Evolutionary conservation across 2,329 filamentous ascomycete species (phyloP), one percentile per base, ranked within the genome.

Genomic region (Penicillium sp.): DNA sequence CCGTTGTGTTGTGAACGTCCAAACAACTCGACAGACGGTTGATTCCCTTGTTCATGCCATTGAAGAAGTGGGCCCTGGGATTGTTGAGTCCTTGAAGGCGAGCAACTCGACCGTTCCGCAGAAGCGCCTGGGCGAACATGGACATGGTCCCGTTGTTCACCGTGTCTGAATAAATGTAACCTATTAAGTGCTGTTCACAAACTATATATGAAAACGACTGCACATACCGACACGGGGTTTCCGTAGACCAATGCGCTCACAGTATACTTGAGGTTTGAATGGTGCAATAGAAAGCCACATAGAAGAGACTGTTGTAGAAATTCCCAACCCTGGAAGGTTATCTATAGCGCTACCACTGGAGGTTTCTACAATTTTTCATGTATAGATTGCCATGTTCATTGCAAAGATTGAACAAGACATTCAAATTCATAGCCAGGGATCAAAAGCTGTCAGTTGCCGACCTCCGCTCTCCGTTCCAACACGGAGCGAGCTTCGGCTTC

Each of bases 1-100:
- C 66, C 76, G 87, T 43, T 87, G 86, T 10, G 87, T 90, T 18
- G 83, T 90, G 3, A 88, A 88, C 75, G 78, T 83, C 2, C 78
- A 79, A 52, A 89, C 86, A 36, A 78, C 74, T 56, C 80, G 65
- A 62, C 82, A 80, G 58, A 89, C 86, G 1, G 72, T 88, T 29
- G 84, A 87, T 61, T 81, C 80, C n/a, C 72, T 90, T 56, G 75
- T 89, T 2, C 77, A 76, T 60, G 83, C 82, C 4, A 81, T 89
- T 67, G 80, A 80, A 59, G 78, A 81, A 59, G 69, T 75, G 54
- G 77, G 75, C 0, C 70, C 71, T 13, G 63, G 47, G 10, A 64
- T 75, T 34, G 60, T 74, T 3, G 60, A 69, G 31, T 52, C 50
- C 13, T 55, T 75, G 53, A 73, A 65, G 53, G 50, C 51, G 2